Percentiles rank a stretch among this genome's conserved stretches.
phyloP scores from a whole-genome alignment of 2,329 filamentous ascomycete species.

The Ophidiomyces ophidiicola region DNA sequence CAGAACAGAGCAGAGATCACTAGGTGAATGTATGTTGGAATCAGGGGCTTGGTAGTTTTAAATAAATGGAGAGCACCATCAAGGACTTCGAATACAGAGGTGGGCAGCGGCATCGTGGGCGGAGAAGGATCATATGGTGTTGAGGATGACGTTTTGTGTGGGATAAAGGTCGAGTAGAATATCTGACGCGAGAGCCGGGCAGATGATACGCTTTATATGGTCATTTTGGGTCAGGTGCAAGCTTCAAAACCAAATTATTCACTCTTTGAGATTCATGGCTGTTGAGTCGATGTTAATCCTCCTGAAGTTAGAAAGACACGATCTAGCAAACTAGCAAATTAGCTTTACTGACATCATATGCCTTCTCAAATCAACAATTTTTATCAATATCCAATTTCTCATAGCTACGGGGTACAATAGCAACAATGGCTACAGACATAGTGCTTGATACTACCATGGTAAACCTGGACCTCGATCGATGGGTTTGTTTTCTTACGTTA shows the following conservation, averaged over 20 bases:
- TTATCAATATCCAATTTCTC: not conserved
- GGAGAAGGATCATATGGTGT: not conserved
- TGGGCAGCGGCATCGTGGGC: constrained; percentile 24
- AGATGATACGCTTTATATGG: too few species aligned
- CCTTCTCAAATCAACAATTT: too few species aligned
- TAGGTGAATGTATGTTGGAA: constrained; percentile 50
- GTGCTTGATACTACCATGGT: constrained; percentile 79
- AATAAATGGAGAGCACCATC: constrained; percentile 36
- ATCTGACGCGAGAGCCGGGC: too few species aligned
- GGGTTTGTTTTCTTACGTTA: too few species aligned
- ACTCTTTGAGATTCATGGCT: too few species aligned
- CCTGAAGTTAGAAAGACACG: too few species aligned
- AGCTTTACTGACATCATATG: too few species aligned
- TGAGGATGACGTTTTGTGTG: not conserved
- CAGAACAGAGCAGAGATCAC: constrained; percentile 62
- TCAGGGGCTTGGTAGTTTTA: constrained; percentile 31
- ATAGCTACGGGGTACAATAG: not conserved
- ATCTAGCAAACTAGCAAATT: too few species aligned
- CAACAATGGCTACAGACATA: constrained; percentile 61
- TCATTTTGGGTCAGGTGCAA: too few species aligned
- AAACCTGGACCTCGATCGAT: constrained; percentile 17
- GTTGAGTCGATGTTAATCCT: too few species aligned
- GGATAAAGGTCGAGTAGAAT: not conserved
- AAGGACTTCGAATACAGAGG: constrained; percentile 29
- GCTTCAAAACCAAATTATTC: too few species aligned